Percentiles rank a stretch among this genome's conserved stretches.
Evolutionary conservation across 2,329 filamentous ascomycete species (phyloP).

Genomic region (Daldinia sp.): DNA sequence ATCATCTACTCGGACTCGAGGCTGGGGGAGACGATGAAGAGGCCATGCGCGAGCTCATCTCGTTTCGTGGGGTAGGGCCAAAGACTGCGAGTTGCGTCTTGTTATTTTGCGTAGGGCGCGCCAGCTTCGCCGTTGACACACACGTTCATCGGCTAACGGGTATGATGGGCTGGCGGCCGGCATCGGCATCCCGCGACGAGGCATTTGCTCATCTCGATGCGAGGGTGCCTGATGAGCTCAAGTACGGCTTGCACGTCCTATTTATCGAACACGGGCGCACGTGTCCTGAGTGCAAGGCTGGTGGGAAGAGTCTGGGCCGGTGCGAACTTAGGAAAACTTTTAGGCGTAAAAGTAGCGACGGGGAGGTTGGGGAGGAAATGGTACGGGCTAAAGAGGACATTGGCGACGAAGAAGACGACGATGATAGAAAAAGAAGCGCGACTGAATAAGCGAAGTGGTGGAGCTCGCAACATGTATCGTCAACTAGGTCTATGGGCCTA

Average conservation of each 20-base stretch:
- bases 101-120: slow-evolving; percentile 58
- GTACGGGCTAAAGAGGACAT: slow-evolving; percentile 20
- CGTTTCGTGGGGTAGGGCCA: slow-evolving; percentile 60
- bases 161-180: slow-evolving; percentile 58
- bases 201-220: slow-evolving; percentile 60
- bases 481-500: not conserved
- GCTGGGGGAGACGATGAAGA: slow-evolving; percentile 52
- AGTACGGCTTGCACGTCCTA: slow-evolving; percentile 60
- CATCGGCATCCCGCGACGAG: slow-evolving; percentile 52
- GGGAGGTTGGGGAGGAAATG: slow-evolving; percentile 12
- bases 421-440: not conserved
- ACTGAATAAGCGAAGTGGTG: not conserved
- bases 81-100: slow-evolving; percentile 64
- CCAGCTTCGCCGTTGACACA: slow-evolving; percentile 62
- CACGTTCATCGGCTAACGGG: slow-evolving; percentile 61
- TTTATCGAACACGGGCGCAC: slow-evolving; percentile 57
- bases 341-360: slow-evolving; percentile 38
- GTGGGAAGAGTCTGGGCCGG: slow-evolving; percentile 50
- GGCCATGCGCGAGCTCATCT: slow-evolving; percentile 58
- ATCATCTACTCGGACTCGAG: slow-evolving; percentile 58
- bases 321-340: slow-evolving; percentile 55
- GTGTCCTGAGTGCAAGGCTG: slow-evolving; percentile 57
- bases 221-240: slow-evolving; percentile 56
- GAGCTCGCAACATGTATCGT: not conserved
- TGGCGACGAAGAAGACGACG: slow-evolving; percentile 2